Evolutionary conservation across 768 basidiomycete species (phyloP).

Genomic region (Nidula microcarpa): DNA sequence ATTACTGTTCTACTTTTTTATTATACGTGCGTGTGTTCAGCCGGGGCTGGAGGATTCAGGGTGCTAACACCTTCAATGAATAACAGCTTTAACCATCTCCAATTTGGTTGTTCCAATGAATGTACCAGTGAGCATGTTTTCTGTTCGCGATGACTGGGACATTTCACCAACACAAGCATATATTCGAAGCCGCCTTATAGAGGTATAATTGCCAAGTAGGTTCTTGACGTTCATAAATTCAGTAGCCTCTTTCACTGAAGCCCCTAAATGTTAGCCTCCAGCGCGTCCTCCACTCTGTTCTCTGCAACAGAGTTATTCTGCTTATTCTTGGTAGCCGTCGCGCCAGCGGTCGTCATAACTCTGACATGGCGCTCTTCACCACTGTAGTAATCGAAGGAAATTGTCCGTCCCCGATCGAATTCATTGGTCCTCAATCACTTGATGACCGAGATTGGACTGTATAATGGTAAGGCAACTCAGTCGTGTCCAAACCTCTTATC

Average conservation of each 20-base stretch:
- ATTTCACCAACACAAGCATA: no score
- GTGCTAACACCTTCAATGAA: neutral
- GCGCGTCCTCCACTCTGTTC: slow-evolving; percentile 22
- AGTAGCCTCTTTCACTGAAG: neutral
- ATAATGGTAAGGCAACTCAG: neutral
- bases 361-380: neutral
- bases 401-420: neutral
- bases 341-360: neutral
- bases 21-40: slow-evolving; percentile 5
- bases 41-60: neutral
- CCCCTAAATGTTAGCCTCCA: slow-evolving; percentile 12
- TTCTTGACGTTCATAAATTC: neutral
- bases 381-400: neutral
- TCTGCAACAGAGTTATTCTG: slow-evolving; percentile 25
- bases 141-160: no score
- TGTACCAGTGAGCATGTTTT: no score
- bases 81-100: slow-evolving; percentile 7
- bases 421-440: neutral
- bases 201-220: slow-evolving; percentile 8
- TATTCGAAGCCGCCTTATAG: neutral
- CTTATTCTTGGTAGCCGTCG: slow-evolving; percentile 15
- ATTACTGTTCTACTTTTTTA: slow-evolving; percentile 7
- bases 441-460: neutral
- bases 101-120: slow-evolving; percentile 1
- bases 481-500: neutral